Conservation (phyloP, 139 green algal genomes). For the Auxenochlorella protothecoides region DNA sequence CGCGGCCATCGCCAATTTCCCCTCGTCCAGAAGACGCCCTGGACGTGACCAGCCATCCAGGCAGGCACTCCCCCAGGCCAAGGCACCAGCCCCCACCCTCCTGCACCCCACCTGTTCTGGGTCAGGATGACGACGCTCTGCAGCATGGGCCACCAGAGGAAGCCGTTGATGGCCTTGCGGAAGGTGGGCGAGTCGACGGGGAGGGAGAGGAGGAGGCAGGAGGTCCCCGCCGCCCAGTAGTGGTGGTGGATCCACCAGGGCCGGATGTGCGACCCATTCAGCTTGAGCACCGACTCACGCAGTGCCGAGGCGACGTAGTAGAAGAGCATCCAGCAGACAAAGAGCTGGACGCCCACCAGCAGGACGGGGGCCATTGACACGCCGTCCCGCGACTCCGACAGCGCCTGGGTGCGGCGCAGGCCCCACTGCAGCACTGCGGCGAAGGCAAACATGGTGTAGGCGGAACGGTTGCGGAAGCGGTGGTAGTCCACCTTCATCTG, state of each 20-base stretch:
- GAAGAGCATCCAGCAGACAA: constrained; percentile 86
- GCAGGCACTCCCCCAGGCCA: too few species aligned
- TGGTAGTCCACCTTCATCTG: constrained; percentile 88
- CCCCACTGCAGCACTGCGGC: constrained; percentile 27
- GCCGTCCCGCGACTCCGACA: constrained; percentile 4
- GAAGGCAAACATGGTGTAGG: constrained; percentile 33
- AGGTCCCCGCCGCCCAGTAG: constrained; percentile 69
- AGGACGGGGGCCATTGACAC: background rate
- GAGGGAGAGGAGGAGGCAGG: constrained; percentile 73
- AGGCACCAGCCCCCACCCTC: too few species aligned
- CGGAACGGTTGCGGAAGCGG: constrained; percentile 58
- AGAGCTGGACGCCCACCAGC: constrained; percentile 62
- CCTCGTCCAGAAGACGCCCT: too few species aligned
- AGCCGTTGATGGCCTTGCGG: constrained; percentile 28
- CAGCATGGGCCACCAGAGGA: constrained; percentile 42
- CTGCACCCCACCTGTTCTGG: constrained; percentile 37
- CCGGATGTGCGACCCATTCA: constrained; percentile 89
- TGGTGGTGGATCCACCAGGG: constrained; percentile 93
- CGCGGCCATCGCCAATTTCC: too few species aligned
- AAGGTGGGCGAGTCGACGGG: constrained; percentile 67
- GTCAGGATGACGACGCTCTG: constrained; percentile 49
- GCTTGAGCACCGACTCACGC: constrained; percentile 80
- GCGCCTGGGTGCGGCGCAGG: constrained; percentile 31
- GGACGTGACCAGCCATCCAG: too few species aligned
- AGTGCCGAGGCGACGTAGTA: constrained; percentile 87